Conservation (phyloP, 2,329 filamentous ascomycete species). For the Penicillium polonicum region DNA sequence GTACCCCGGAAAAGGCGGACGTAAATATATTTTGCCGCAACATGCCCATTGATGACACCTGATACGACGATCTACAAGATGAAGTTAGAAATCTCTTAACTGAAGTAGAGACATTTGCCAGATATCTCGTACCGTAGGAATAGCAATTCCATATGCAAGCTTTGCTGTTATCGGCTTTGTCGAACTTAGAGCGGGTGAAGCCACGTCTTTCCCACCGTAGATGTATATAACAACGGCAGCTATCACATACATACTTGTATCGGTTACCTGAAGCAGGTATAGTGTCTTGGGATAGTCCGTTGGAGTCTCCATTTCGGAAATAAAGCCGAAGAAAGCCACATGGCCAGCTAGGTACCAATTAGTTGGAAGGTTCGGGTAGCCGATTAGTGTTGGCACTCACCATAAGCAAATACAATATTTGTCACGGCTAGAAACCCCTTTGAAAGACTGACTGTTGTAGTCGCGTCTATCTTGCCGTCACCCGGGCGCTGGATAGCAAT, state of each 20-base stretch:
- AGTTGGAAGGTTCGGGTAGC: background rate
- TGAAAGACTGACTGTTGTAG: slow-evolving; percentile 40
- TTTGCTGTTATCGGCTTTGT: slow-evolving; percentile 57
- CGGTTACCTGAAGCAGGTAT: slow-evolving; percentile 56
- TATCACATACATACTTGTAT: slow-evolving; percentile 61
- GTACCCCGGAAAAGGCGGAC: slow-evolving; percentile 61
- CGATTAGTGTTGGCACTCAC: slow-evolving; percentile 34
- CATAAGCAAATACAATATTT: slow-evolving; percentile 69
- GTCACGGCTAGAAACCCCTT: slow-evolving; percentile 58
- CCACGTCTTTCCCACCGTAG: slow-evolving; percentile 60
- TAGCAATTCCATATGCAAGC: slow-evolving; percentile 64
- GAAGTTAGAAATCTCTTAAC: background rate
- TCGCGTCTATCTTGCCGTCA: slow-evolving; percentile 32
- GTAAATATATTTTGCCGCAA: slow-evolving; percentile 65
- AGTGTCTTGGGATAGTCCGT: slow-evolving; percentile 61
- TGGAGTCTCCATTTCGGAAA: slow-evolving; percentile 62
- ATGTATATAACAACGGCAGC: slow-evolving; percentile 66
- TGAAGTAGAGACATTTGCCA: background rate
- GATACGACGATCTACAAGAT: slow-evolving; percentile 58
- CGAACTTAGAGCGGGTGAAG: slow-evolving; percentile 65
- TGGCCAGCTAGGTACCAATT: slow-evolving; percentile 50
- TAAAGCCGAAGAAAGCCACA: slow-evolving; percentile 66
- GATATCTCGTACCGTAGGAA: slow-evolving; percentile 52
- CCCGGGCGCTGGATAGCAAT: slow-evolving; percentile 54
- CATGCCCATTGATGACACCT: slow-evolving; percentile 66